phyloP scores from a whole-genome alignment of 2,329 filamentous ascomycete species.

The Exophiala oligosperma region DNA sequence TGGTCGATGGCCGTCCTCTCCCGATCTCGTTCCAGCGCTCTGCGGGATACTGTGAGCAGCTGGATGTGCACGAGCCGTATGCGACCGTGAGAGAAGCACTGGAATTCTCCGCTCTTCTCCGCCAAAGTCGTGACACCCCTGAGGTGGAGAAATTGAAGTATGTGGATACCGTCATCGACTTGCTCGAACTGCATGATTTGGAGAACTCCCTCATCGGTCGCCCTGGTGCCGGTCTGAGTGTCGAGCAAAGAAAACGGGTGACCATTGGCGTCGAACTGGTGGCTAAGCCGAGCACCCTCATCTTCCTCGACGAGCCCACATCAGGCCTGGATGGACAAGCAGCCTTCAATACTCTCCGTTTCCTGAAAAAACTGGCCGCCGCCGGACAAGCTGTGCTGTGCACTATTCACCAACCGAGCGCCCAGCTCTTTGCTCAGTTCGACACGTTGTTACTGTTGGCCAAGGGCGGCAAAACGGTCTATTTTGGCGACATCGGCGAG shows the following conservation, averaged over 20 bases:
- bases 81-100: slow-evolving; percentile 66
- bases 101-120: slow-evolving; percentile 64
- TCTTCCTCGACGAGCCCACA: slow-evolving; percentile 72
- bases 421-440: slow-evolving; percentile 67
- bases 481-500: slow-evolving; percentile 69
- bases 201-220: slow-evolving; percentile 61
- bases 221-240: slow-evolving; percentile 48
- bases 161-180: slow-evolving; percentile 63
- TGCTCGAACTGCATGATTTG: slow-evolving; percentile 64
- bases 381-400: slow-evolving; percentile 69
- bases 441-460: slow-evolving; percentile 68
- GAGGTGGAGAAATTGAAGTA: slow-evolving; percentile 63
- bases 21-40: slow-evolving; percentile 64
- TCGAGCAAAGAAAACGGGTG: slow-evolving; percentile 68
- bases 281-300: slow-evolving; percentile 64
- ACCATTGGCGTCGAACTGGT: slow-evolving; percentile 73
- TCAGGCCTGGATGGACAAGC: slow-evolving; percentile 68
- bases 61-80: slow-evolving; percentile 67
- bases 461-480: slow-evolving; percentile 68
- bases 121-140: slow-evolving; percentile 55
- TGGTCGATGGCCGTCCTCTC: slow-evolving; percentile 64
- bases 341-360: slow-evolving; percentile 65
- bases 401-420: slow-evolving; percentile 70
- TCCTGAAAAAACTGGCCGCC: slow-evolving; percentile 64
- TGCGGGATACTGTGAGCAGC: slow-evolving; percentile 69